These are phyloP conservation scores for Panicum virgatum DNA, from an alignment of 202 grass and related monocot genomes.

Conservation along the genomic window DNA sequence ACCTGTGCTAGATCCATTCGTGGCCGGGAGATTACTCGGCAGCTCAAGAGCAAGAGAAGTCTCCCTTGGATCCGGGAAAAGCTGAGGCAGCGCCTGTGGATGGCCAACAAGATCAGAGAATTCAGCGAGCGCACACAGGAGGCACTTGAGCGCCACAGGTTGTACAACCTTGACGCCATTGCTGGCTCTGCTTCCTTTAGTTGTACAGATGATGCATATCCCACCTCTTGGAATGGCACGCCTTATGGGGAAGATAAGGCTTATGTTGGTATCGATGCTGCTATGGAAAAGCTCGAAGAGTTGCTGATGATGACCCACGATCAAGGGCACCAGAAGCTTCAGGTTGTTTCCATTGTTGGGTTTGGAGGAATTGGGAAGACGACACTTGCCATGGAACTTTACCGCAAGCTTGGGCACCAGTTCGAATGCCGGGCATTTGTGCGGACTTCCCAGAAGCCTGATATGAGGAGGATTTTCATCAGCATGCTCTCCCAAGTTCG, in stretches of 20 bases:
- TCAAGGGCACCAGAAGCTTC: conserved; percentile 8
- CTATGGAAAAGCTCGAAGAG: conserved; percentile 7
- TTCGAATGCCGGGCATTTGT: conserved; percentile 36
- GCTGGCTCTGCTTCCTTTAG: neutral
- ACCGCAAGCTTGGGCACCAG: neutral
- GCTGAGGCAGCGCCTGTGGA: conserved; percentile 31
- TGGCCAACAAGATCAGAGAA: conserved; percentile 35
- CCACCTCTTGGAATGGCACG: neutral
- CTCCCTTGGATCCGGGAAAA: neutral
- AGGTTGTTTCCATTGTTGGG: conserved; percentile 28
- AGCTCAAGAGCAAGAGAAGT: neutral
- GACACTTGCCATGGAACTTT: neutral
- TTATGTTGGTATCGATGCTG: neutral
- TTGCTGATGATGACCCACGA: neutral
- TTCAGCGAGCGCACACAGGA: conserved; percentile 14
- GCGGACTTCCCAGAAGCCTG: neutral
- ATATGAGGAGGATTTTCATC: conserved; percentile 31
- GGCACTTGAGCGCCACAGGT: neutral
- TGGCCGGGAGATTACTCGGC: neutral
- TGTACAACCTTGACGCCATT: neutral
- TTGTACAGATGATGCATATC: neutral
- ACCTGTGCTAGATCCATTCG: neutral
- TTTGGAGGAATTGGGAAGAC: conserved; percentile 32
- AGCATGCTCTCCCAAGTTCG: conserved; percentile 32
- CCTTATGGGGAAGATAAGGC: neutral